Evolutionary conservation across 2,329 filamentous ascomycete genomes (phyloP).

Genomic region (Aspergillus hortae): DNA sequence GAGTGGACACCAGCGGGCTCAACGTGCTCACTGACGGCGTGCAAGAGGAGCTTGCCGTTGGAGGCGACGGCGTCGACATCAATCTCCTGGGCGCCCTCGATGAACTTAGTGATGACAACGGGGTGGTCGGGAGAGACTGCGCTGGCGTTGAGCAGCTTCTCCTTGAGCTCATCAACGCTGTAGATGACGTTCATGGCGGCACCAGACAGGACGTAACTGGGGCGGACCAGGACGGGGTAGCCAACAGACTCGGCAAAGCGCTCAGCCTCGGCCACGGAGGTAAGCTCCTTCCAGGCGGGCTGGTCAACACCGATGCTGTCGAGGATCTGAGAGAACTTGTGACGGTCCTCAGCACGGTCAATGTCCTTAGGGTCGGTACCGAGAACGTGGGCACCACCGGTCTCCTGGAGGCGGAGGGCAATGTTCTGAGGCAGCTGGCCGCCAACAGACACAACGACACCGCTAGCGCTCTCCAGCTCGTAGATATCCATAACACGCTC

Average conservation of each 20-base stretch:
- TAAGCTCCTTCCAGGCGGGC: slow-evolving; percentile 96
- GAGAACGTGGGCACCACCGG: slow-evolving; percentile 82
- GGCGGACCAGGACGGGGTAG: slow-evolving; percentile 93
- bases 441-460: slow-evolving; percentile 92
- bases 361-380: slow-evolving; percentile 93
- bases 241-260: slow-evolving; percentile 78
- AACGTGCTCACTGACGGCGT: slow-evolving; percentile 92
- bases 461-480: slow-evolving; percentile 78
- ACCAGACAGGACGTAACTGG: slow-evolving; percentile 92
- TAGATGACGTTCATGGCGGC: slow-evolving; percentile 98
- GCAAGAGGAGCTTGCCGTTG: slow-evolving; percentile 78
- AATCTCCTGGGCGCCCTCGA: slow-evolving; percentile 93
- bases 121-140: slow-evolving; percentile 94
- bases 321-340: slow-evolving; percentile 96
- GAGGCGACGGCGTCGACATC: slow-evolving; percentile 92
- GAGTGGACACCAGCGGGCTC: slow-evolving; percentile 98
- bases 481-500: slow-evolving; percentile 99
- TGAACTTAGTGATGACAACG: slow-evolving; percentile 97
- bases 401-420: slow-evolving; percentile 87
- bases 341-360: slow-evolving; percentile 94
- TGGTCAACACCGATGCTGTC: slow-evolving; percentile 97
- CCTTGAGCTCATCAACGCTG: slow-evolving; percentile 82
- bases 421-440: slow-evolving; percentile 98
- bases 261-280: slow-evolving; percentile 82
- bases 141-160: slow-evolving; percentile 87